phyloP scores from a whole-genome alignment of 345 rosid species.

The Leavenworthia alabamica region DNA sequence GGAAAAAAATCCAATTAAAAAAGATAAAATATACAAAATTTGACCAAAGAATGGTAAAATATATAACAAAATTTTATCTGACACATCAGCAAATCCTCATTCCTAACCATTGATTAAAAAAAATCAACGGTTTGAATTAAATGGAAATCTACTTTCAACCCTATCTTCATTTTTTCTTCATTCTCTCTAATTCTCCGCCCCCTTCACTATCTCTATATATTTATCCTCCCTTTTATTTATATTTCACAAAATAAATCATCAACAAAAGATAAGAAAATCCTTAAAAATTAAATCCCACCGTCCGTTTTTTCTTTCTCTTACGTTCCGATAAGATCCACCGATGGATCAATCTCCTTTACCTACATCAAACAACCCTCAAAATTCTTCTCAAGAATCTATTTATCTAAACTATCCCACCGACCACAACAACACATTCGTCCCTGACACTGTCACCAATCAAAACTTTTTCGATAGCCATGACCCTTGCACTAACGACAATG shows the following conservation, averaged over 20 bases:
- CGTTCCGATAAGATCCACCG: not conserved
- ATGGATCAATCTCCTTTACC: constrained; percentile 33
- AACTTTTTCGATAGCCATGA: not conserved
- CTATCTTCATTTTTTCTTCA: not conserved
- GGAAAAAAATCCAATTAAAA: not conserved
- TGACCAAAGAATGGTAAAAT: too few species aligned
- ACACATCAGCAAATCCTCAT: constrained; percentile 14
- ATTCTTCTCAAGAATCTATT: constrained; percentile 6
- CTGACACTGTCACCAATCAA: not conserved
- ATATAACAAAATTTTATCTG: not conserved
- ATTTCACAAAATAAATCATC: not conserved
- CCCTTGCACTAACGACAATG: not conserved
- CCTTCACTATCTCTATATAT: constrained; percentile 16
- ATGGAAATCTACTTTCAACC: not conserved
- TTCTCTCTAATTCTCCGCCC: not conserved
- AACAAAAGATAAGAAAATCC: constrained; percentile 1
- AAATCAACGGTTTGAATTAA: not conserved
- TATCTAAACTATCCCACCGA: not conserved
- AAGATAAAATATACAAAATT: too few species aligned
- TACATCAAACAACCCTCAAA: constrained; percentile 12
- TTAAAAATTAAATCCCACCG: constrained; percentile 19
- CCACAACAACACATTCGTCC: not conserved
- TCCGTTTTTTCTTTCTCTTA: not conserved
- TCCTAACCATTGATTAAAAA: not conserved
- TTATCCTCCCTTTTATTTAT: not conserved